These are phyloP conservation scores for Coemansia sp. DNA, from an alignment of 371 early-diverging fungal genomes.

Conservation along the genomic window DNA sequence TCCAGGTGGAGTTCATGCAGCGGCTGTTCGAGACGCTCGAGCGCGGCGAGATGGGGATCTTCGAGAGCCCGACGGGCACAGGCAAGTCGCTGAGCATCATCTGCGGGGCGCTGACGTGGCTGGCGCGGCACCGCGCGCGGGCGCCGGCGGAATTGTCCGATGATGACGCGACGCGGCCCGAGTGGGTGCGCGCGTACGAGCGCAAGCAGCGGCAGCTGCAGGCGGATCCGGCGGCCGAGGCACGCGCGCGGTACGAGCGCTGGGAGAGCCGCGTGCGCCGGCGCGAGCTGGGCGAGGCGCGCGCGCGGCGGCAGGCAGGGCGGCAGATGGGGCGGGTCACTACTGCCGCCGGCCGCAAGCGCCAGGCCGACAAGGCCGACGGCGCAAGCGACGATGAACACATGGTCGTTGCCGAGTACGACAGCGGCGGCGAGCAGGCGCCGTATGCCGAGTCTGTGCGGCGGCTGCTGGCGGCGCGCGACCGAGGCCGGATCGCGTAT, in stretches of 20 bases:
- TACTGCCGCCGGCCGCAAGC: not conserved
- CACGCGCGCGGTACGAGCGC: not conserved
- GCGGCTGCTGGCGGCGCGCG: conserved; percentile 12
- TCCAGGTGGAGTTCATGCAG: conserved; percentile 82
- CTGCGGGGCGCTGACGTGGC: conserved; percentile 83
- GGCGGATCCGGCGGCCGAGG: not conserved
- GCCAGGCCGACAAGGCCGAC: not conserved
- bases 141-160: not conserved
- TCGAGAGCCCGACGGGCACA: conserved; percentile 92
- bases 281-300: not conserved
- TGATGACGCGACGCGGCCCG: conserved; percentile 14
- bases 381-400: conserved; percentile 20
- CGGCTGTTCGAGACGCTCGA: conserved; percentile 68
- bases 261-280: conserved; percentile 3
- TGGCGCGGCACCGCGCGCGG: conserved; percentile 54
- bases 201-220: conserved; percentile 16
- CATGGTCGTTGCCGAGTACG: conserved; percentile 26
- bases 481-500: conserved; percentile 1
- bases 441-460: conserved; percentile 28
- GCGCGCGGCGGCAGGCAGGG: not conserved
- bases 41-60: conserved; percentile 71
- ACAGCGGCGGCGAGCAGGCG: conserved; percentile 10
- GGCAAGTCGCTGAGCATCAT: conserved; percentile 88
- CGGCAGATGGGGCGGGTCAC: not conserved
- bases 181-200: conserved; percentile 46